Evolutionary conservation across 176 grass and related monocot species (phyloP), one percentile per base, ranked within the genome.

Genomic region (Alloteropsis semialata): DNA sequence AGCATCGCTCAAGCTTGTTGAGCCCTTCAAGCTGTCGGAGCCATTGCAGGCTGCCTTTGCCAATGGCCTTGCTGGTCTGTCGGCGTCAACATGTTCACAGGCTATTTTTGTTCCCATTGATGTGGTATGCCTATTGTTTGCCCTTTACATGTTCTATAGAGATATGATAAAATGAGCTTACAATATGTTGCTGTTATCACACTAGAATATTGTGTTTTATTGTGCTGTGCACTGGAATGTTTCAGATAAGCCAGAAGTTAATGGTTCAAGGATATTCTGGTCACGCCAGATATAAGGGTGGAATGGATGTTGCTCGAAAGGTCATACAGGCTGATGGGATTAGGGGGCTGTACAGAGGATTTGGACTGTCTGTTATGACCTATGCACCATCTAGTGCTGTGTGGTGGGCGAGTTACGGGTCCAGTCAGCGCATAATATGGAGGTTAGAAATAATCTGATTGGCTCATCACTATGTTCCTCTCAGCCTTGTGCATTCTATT

Each of bases 231-330:
- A 43, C 75, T 82, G 72, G 14, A 18, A 34, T 82, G 46, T 76
- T 72, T 82, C 82, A 98, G 96, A 85, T 99, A 86, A 99, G 96
- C 79, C 96, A 99, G 90, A 99, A 96, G 87, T 90, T 99, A 89
- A 99, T 99, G 96, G 96, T 99, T 78, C 93, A 95, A 92, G 96
- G 96, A 72, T 96, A 99, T 84, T 99, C 91, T 83, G 96, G 96
- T 32, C 84, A 93, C 72, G 87, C 74, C 3, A 92, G 66, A 74
- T 99, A 99, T 65, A 92, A 88, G 32, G 96, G 96, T 37, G 96
- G 96, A 75, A 39, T 99, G 42, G 96, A 99, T 81, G 96, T 99
- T 73, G 96, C 89, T 86, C 79, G 36, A 33, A 90, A 92, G 69
- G 93, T 96, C 76, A 64, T 94, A 21, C 72, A 93, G 85, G 60